Conservation (phyloP, 371 early-diverging fungal genomes). For the Polyrhizophydium stewartii region DNA sequence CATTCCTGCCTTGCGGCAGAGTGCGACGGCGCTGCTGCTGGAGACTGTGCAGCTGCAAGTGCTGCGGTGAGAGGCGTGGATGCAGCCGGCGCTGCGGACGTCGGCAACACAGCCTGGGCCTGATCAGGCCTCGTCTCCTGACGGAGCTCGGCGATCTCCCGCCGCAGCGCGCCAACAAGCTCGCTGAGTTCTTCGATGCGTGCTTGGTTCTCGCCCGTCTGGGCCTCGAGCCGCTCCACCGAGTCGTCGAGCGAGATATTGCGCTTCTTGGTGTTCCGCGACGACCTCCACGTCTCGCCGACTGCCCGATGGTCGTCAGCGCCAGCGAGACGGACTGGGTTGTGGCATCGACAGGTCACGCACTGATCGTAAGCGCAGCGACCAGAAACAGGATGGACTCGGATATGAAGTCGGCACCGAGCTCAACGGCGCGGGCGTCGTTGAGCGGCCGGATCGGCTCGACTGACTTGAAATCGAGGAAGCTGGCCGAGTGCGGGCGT, state of each 20-base stretch:
- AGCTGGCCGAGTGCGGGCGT: constrained; percentile 9
- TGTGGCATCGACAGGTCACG: not conserved
- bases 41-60: too few relatives aligned
- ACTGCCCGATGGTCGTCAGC: not conserved
- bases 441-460: constrained; percentile 77
- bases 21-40: too few relatives aligned
- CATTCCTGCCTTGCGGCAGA: too few relatives aligned
- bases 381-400: constrained; percentile 84
- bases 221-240: not conserved
- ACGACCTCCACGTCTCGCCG: not conserved
- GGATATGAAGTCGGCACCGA: constrained; percentile 82
- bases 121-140: too few relatives aligned
- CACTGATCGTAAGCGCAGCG: constrained; percentile 65
- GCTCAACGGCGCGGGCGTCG: constrained; percentile 82
- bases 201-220: not conserved
- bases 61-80: too few relatives aligned
- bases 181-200: not conserved
- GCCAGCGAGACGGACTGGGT: not conserved
- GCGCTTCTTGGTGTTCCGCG: not conserved
- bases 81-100: too few relatives aligned
- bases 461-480: constrained; percentile 62
- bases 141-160: not conserved
- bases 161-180: not conserved
- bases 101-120: too few relatives aligned
- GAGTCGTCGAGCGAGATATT: not conserved